phyloP scores from a whole-genome alignment of 139 green algal species.

The Volvox africanus region DNA sequence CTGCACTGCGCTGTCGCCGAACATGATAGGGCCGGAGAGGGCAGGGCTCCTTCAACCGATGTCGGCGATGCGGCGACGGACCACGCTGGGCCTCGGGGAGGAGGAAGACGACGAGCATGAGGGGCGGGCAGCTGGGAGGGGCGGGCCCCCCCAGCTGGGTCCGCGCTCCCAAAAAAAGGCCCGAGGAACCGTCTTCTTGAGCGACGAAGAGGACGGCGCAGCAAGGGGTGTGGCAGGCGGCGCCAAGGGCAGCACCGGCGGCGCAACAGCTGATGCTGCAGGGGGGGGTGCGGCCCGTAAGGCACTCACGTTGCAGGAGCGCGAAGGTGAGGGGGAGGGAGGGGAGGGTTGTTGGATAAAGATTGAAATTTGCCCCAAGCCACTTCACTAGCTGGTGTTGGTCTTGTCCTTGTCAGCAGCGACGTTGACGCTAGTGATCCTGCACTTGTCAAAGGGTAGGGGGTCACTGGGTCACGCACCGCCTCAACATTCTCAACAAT shows the following conservation, averaged over 20 bases:
- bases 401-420: too few species aligned
- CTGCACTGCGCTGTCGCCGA: too few species aligned
- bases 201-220: constrained; percentile 16
- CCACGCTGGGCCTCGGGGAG: neutral
- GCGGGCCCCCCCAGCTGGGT: neutral
- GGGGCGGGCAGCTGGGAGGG: too few species aligned
- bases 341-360: neutral
- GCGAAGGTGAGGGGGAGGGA: constrained; percentile 24
- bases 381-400: too few species aligned
- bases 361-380: too few species aligned
- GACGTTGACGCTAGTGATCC: too few species aligned
- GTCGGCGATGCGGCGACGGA: neutral
- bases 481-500: too few species aligned
- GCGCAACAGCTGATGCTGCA: neutral
- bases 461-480: too few species aligned
- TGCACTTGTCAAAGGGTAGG: neutral
- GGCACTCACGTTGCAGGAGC: constrained; percentile 30
- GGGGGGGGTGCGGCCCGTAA: neutral
- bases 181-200: neutral
- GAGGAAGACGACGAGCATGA: constrained; percentile 7
- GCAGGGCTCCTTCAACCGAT: neutral
- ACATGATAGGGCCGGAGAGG: too few species aligned
- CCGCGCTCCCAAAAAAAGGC: neutral
- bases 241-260: neutral
- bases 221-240: neutral